Evolutionary conservation across 768 basidiomycete species (phyloP).

Genomic region (Rhodosporidiobolus sp.): DNA sequence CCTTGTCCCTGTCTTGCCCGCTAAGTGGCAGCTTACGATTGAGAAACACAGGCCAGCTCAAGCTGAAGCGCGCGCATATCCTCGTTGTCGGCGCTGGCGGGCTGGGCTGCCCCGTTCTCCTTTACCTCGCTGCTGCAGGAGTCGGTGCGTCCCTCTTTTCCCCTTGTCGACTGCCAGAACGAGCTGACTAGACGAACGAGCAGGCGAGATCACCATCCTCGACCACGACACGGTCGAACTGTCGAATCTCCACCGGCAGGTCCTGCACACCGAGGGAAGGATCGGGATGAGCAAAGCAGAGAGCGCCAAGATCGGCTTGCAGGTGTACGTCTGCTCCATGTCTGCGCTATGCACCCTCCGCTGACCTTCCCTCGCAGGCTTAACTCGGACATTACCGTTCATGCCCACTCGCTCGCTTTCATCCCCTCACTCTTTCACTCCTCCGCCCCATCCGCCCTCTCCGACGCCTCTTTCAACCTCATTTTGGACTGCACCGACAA

Average conservation of each 20-base stretch:
- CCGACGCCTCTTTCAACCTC: conserved; percentile 58
- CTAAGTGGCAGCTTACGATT: not conserved
- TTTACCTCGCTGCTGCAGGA: conserved; percentile 88
- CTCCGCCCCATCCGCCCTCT: conserved; percentile 39
- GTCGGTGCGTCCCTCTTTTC: conserved; percentile 61
- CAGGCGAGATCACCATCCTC: conserved; percentile 78
- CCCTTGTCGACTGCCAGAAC: not conserved
- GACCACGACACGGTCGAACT: conserved; percentile 84
- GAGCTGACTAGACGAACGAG: accelerated
- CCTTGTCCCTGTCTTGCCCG: no score
- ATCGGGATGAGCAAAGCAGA: conserved; percentile 76
- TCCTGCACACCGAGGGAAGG: conserved; percentile 71
- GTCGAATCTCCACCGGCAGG: conserved; percentile 87
- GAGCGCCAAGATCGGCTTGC: conserved; percentile 70
- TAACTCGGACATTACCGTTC: conserved; percentile 66
- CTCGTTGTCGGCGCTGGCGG: conserved; percentile 93
- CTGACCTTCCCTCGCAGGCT: conserved; percentile 55
- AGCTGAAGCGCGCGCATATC: conserved; percentile 69
- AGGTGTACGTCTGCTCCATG: conserved; percentile 54
- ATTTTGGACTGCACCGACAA: conserved; percentile 95
- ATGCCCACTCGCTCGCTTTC: conserved; percentile 53
- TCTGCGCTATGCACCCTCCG: not conserved
- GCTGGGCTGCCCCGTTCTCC: conserved; percentile 89
- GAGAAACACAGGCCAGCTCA: conserved; percentile 63
- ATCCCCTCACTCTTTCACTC: conserved; percentile 41